phyloP scores from a whole-genome alignment of 129 eudicot species.

The Saussurea involucrata region DNA sequence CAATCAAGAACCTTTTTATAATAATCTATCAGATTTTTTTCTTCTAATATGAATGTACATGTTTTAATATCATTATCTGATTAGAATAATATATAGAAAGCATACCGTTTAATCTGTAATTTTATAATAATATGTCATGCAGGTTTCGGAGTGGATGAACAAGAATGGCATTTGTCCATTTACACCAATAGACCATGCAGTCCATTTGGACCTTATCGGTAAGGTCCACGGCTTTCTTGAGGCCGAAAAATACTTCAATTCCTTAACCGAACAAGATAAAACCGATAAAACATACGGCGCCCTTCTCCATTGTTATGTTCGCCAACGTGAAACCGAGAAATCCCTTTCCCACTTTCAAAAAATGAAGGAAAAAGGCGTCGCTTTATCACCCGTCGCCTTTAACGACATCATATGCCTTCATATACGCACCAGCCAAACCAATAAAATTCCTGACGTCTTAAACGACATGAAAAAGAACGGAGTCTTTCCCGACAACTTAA shows the following conservation, averaged over 20 bases:
- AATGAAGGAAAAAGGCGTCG: conserved; percentile 67
- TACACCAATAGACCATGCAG: conserved; percentile 67
- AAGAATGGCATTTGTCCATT: conserved; percentile 37
- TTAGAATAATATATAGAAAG: too few relatives aligned
- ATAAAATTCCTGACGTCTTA: conserved; percentile 51
- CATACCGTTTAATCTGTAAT: too few relatives aligned
- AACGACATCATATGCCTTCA: conserved; percentile 79
- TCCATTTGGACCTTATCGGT: conserved; percentile 78
- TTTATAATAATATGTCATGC: neutral
- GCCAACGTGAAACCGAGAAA: conserved; percentile 65
- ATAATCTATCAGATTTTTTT: too few relatives aligned
- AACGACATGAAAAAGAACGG: conserved; percentile 54
- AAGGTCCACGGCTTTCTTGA: conserved; percentile 60
- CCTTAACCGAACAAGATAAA: conserved; percentile 52
- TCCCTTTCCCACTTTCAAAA: conserved; percentile 54
- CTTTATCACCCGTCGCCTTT: conserved; percentile 46
- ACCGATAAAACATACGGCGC: conserved; percentile 78
- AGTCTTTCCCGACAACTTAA: conserved; percentile 65
- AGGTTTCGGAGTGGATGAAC: conserved; percentile 83
- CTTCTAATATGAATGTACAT: too few relatives aligned
- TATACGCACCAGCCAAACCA: conserved; percentile 26
- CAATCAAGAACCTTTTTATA: too few relatives aligned
- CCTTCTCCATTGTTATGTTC: conserved; percentile 80
- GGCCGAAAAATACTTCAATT: conserved; percentile 73
- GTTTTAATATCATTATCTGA: too few relatives aligned